Percentiles rank a stretch among this genome's conserved stretches.
Conservation (phyloP, 768 basidiomycete species). For the Hygrocybe punicea region DNA sequence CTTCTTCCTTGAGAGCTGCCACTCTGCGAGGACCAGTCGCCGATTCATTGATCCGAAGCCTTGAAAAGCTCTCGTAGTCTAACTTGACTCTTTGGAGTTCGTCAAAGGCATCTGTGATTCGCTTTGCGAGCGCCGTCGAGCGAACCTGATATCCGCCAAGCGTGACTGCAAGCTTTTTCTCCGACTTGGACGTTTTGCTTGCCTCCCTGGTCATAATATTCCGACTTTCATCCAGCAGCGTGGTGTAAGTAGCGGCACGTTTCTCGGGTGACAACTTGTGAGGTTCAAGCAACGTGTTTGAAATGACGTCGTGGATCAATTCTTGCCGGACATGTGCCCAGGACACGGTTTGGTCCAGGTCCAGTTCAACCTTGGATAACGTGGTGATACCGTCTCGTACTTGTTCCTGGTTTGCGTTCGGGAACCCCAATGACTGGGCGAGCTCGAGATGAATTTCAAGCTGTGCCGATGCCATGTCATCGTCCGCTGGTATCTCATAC, state of each 20-base stretch:
- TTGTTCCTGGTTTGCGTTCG: conserved; percentile 74
- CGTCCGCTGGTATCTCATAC: conserved; percentile 77
- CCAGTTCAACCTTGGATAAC: conserved; percentile 53
- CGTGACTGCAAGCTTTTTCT: conserved; percentile 84
- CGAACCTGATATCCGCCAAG: conserved; percentile 91
- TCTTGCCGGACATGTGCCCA: conserved; percentile 68
- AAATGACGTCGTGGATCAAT: conserved; percentile 59
- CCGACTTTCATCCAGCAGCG: conserved; percentile 58
- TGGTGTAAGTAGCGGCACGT: conserved; percentile 60
- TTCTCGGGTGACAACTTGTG: conserved; percentile 52
- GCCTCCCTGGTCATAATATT: conserved; percentile 79
- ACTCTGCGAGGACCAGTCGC: conserved; percentile 76
- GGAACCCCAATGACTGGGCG: conserved; percentile 76
- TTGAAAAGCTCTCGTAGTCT: conserved; percentile 77
- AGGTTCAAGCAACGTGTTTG: conserved; percentile 66
- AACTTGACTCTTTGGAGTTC: conserved; percentile 63
- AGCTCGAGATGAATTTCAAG: conserved; percentile 75
- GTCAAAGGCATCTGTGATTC: conserved; percentile 63
- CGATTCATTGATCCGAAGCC: conserved; percentile 67
- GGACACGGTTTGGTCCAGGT: conserved; percentile 59
- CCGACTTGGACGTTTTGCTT: conserved; percentile 73
- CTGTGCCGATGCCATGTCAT: conserved; percentile 66
- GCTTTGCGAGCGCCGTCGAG: conserved; percentile 59
- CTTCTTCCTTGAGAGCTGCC: conserved; percentile 80
- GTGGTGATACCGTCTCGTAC: conserved; percentile 73